Percentiles rank a stretch among this genome's conserved stretches.
Evolutionary conservation across 192 early-diverging fungal species (phyloP).

Genomic region (Coemansia asiatica): DNA sequence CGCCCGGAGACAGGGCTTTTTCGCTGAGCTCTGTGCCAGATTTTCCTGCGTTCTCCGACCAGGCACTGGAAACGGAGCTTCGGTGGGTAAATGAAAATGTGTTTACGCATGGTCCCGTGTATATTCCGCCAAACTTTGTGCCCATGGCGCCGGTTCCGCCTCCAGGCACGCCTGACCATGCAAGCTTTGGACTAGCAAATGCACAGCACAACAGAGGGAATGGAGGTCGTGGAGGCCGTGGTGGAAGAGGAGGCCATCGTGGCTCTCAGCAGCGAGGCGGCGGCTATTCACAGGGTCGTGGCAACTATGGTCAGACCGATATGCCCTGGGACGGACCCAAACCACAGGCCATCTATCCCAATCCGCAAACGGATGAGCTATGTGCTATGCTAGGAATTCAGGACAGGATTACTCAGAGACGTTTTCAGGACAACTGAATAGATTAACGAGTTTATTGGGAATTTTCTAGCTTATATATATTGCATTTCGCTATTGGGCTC

Average conservation of each 20-base stretch:
- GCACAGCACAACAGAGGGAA: neutral
- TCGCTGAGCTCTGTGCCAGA: slow-evolving; percentile 34
- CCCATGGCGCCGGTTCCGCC: slow-evolving; percentile 64
- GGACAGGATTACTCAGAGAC: slow-evolving; percentile 43
- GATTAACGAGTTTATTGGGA: too few species aligned
- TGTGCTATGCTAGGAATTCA: slow-evolving; percentile 68
- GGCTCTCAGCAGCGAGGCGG: slow-evolving; percentile 12
- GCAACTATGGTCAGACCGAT: slow-evolving; percentile 1
- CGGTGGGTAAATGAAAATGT: slow-evolving; percentile 69
- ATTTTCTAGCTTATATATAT: neutral
- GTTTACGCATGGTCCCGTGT: slow-evolving; percentile 50
- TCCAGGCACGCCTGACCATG: slow-evolving; percentile 37
- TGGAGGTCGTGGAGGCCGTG: slow-evolving; percentile 15
- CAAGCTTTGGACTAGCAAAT: slow-evolving; percentile 38
- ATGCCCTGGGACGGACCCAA: slow-evolving; percentile 18
- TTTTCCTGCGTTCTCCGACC: slow-evolving; percentile 31
- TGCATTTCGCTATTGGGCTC: neutral
- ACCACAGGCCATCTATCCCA: slow-evolving; percentile 57
- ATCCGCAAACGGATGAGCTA: slow-evolving; percentile 83
- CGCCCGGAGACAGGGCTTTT: slow-evolving; percentile 43
- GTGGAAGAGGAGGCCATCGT: neutral
- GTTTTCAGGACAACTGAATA: slow-evolving; percentile 2
- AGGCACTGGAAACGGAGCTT: slow-evolving; percentile 62
- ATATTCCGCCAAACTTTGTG: slow-evolving; percentile 79
- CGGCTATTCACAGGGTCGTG: neutral